These are phyloP conservation scores for Nakaseomyces sp. DNA, from an alignment of 1,139 yeast species.

Conservation along the genomic window DNA sequence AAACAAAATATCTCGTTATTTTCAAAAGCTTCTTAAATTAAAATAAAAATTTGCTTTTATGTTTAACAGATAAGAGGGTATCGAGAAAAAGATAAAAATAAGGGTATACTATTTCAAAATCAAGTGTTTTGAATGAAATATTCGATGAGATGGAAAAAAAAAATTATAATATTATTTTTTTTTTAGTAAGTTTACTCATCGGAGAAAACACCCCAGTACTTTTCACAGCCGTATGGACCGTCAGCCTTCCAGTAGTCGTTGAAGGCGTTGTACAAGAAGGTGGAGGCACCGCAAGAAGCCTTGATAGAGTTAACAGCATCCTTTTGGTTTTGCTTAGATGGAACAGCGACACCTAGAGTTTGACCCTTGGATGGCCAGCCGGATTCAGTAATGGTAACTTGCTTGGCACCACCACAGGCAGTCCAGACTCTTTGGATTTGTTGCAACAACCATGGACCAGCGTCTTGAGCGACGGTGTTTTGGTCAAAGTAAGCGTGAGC, in stretches of 20 bases:
- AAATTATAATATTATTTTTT: constrained; percentile 3
- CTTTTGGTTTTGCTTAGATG: constrained; percentile 55
- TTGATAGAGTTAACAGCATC: constrained; percentile 52
- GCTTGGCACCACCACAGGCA: constrained; percentile 55
- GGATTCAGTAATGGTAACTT: constrained; percentile 59
- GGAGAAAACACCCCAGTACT: constrained; percentile 57
- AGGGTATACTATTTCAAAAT: not conserved
- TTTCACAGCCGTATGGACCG: constrained; percentile 59
- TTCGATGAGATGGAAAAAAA: constrained; percentile 6
- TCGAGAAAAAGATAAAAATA: not conserved
- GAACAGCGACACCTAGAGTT: constrained; percentile 57
- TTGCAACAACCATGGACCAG: constrained; percentile 62
- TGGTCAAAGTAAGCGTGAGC: constrained; percentile 80
- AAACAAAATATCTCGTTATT: constrained; percentile 3
- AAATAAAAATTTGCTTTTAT: too few relatives aligned
- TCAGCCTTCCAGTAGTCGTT: constrained; percentile 73
- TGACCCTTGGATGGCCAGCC: constrained; percentile 79
- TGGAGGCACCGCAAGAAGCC: constrained; percentile 45
- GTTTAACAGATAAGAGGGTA: constrained; percentile 4
- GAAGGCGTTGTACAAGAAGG: constrained; percentile 60
- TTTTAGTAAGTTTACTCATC: constrained; percentile 15
- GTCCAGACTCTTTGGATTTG: constrained; percentile 60
- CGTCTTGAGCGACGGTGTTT: constrained; percentile 50
- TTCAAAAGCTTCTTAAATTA: not conserved
- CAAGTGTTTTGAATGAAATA: not conserved